Conservation (phyloP, 169 alveolate species). For the Eimeria brunetti region DNA sequence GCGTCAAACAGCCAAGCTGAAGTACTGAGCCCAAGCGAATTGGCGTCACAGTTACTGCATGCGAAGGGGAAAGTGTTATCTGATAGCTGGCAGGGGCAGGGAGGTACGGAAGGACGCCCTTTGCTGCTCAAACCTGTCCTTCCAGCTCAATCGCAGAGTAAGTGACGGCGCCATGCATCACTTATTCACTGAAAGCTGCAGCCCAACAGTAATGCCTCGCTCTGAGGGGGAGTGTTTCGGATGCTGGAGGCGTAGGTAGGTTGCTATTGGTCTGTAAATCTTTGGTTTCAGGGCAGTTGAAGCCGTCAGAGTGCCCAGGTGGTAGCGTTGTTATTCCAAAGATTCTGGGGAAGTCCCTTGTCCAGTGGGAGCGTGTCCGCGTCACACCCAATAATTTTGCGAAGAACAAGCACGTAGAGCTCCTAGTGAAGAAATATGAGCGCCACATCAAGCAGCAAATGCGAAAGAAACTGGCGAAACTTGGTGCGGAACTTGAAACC, state of each 20-base stretch:
- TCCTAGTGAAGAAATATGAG: conserved; percentile 83
- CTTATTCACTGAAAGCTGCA: neutral
- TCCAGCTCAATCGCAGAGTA: conserved; percentile 67
- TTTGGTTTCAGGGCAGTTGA: conserved; percentile 34
- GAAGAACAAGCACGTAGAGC: conserved; percentile 83
- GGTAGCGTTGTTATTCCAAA: conserved; percentile 79
- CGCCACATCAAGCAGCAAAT: conserved; percentile 84
- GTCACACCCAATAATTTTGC: conserved; percentile 75
- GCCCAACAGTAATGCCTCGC: neutral
- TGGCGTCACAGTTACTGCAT: conserved; percentile 62
- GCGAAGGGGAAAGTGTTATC: conserved; percentile 22
- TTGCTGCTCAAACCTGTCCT: conserved; percentile 58
- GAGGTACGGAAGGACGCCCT: conserved; percentile 30
- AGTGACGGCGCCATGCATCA: neutral
- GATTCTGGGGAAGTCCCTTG: conserved; percentile 85
- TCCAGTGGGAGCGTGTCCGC: conserved; percentile 84
- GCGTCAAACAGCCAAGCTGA: conserved; percentile 27
- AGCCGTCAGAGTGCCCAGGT: conserved; percentile 76
- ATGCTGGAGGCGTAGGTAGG: neutral
- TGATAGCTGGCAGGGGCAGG: conserved; percentile 25
- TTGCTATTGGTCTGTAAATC: neutral
- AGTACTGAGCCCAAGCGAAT: conserved; percentile 69
- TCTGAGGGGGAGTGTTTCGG: neutral
- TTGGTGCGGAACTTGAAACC: conserved; percentile 89
- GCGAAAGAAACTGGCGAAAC: conserved; percentile 86